Conservation (phyloP, 2,329 filamentous ascomycete species). For the Colletotrichum agaves region DNA sequence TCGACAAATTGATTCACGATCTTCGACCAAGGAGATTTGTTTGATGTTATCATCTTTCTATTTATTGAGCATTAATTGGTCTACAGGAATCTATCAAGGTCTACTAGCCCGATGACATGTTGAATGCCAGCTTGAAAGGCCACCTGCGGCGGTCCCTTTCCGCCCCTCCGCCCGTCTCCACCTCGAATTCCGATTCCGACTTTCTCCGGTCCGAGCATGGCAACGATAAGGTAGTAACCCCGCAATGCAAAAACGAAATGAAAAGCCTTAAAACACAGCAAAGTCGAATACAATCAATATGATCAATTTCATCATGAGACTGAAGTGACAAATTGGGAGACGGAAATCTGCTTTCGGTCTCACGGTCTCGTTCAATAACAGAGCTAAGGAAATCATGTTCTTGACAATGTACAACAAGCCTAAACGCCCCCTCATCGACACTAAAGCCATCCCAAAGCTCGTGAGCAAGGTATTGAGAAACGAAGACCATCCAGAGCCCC, state of each 20-base stretch:
- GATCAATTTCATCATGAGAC: neutral
- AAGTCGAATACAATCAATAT: neutral
- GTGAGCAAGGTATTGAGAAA: constrained; percentile 22
- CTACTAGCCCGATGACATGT: neutral
- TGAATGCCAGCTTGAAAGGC: constrained; percentile 7
- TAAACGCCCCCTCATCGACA: neutral
- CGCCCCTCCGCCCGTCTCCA: constrained; percentile 9
- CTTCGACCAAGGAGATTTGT: neutral
- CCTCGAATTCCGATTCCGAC: constrained; percentile 24
- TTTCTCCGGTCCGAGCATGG: constrained; percentile 27
- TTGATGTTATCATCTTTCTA: neutral
- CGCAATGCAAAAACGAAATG: neutral
- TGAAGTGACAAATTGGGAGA: neutral
- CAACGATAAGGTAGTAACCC: constrained; percentile 13
- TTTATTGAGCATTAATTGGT: neutral
- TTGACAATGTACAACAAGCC: neutral
- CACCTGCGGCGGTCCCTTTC: constrained; percentile 9
- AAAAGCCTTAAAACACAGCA: too few species aligned
- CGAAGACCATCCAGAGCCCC: neutral
- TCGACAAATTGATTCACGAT: constrained; percentile 3
- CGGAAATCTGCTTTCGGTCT: constrained; percentile 2
- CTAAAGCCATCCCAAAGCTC: constrained; percentile 8
- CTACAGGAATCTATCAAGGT: constrained; percentile 1
- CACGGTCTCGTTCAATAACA: neutral
- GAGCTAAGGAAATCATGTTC: neutral